Evolutionary conservation across 2,329 filamentous ascomycete genomes (phyloP).

Genomic region (Aureobasidium sp.): DNA sequence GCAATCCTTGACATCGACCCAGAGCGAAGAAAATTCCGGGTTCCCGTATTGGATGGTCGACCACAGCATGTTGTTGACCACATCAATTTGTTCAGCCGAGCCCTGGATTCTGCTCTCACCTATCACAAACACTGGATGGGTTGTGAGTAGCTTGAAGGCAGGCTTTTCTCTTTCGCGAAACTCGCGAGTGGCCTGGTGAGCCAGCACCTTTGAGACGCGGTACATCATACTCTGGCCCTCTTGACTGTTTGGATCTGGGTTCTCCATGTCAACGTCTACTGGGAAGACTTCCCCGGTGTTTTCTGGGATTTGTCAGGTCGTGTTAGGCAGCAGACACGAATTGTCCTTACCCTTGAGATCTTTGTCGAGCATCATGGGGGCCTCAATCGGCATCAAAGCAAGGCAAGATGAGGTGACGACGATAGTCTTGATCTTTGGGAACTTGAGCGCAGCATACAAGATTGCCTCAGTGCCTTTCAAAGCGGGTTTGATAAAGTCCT

Average conservation of each 20-base stretch:
- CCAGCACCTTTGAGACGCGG: conserved; percentile 20
- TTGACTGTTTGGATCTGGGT: background rate
- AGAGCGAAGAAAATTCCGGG: conserved; percentile 15
- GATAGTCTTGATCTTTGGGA: conserved; percentile 21
- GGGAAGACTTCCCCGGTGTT: conserved; percentile 14
- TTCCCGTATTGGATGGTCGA: conserved; percentile 1
- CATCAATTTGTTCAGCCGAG: conserved; percentile 15
- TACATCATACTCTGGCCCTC: conserved; percentile 19
- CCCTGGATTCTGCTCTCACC: conserved; percentile 20
- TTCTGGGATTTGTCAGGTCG: background rate
- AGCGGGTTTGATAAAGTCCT: conserved; percentile 22
- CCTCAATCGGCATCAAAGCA: conserved; percentile 17
- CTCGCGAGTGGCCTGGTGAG: conserved; percentile 21
- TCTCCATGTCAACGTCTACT: conserved; percentile 10
- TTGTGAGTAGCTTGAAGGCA: conserved; percentile 19
- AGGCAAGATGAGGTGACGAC: conserved; percentile 22
- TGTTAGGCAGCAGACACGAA: background rate
- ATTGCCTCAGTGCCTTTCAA: conserved; percentile 21
- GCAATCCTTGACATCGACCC: conserved; percentile 23
- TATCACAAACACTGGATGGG: conserved; percentile 23
- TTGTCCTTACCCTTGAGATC: background rate
- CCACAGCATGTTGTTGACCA: conserved; percentile 19
- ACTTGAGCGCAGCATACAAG: conserved; percentile 19
- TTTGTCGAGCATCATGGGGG: background rate
- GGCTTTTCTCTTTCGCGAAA: conserved; percentile 19